Base-by-base conservation (phyloP, 768 basidiomycete species). In the Pilatotrama ljubarskyi region DNA sequence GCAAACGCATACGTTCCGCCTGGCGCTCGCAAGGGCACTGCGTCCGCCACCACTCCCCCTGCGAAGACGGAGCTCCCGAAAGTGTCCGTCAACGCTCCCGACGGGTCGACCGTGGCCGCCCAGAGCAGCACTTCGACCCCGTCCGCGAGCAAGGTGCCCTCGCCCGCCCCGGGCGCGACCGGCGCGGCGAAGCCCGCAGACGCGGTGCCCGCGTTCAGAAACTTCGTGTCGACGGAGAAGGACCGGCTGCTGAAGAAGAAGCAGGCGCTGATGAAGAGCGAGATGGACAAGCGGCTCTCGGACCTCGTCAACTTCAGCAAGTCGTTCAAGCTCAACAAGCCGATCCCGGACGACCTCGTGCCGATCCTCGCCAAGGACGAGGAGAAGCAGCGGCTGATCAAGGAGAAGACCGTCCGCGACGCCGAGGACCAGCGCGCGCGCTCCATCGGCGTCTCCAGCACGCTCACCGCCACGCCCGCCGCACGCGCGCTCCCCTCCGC, bases 271-370 rank as follows among this genome's bases (percentile, higher is more conserved):
- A 85, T 87, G 51, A 95, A 95, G 82, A 90, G 82, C 68, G 95
- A 98, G 72, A 91, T 95, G 86, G 94, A 98, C 74, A 92, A 91
- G 70, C 87, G 91, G 62, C 85, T 97, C 79, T 90, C 93, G 10
- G 96, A 98, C 42, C 79, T 98, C 37, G 83, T 95, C 72, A 91
- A 91, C 74, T 99, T 98, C 75, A 93, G 93, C 64, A 83, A 91
- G 73, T 88, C 76, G 66, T 99, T 99, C 87, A 96, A 97, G 93
- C 84, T 96, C 50, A 96, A 95, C 72, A 90, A 94, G 71, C 93
- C 93, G 17, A 95, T 98, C 64, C 95, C 96, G 14, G 91, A 93
- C 26, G 96, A 98, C 70, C 83, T 98, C 51, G 89, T 98, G 17
- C 83, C 90, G 3, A 95, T 98, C 69, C 77, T 98, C 22, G 89